phyloP scores from a whole-genome alignment of 345 rosid genomes.

The Rhodamnia rubescens region DNA sequence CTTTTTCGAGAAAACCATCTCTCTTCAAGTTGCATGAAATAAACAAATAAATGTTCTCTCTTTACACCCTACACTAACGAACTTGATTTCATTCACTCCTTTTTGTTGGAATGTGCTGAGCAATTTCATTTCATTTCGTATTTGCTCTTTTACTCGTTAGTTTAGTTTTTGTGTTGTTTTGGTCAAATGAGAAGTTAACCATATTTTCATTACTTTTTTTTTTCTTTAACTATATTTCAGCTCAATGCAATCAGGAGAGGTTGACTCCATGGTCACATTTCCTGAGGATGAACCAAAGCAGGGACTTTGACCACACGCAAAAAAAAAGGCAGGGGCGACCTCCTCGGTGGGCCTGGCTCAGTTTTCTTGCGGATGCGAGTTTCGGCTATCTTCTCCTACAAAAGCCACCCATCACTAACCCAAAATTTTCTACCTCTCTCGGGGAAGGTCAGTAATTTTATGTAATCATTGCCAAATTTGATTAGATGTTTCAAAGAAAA shows the following conservation, averaged over 20 bases:
- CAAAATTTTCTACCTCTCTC: no score
- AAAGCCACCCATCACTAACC: no score
- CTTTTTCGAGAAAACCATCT: no score
- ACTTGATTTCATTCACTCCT: neutral
- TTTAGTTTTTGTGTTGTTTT: neutral
- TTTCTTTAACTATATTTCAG: neutral
- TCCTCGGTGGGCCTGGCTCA: neutral
- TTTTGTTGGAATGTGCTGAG: neutral
- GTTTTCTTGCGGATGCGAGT: no score
- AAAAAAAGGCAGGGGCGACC: neutral
- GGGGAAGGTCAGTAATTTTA: no score
- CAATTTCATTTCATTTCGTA: neutral
- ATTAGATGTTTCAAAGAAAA: no score
- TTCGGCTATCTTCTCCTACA: no score
- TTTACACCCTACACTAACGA: neutral
- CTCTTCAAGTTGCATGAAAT: neutral
- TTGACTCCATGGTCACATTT: conserved; percentile 16
- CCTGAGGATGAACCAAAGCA: conserved; percentile 1
- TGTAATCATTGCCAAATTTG: no score
- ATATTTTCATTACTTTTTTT: neutral
- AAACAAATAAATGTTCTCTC: neutral
- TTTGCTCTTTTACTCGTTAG: neutral
- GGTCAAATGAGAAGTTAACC: neutral
- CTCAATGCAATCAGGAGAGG: conserved; percentile 24
- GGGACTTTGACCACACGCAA: neutral